Conservation (phyloP, 23 red algal species). For the Gracilaria caudata region DNA sequence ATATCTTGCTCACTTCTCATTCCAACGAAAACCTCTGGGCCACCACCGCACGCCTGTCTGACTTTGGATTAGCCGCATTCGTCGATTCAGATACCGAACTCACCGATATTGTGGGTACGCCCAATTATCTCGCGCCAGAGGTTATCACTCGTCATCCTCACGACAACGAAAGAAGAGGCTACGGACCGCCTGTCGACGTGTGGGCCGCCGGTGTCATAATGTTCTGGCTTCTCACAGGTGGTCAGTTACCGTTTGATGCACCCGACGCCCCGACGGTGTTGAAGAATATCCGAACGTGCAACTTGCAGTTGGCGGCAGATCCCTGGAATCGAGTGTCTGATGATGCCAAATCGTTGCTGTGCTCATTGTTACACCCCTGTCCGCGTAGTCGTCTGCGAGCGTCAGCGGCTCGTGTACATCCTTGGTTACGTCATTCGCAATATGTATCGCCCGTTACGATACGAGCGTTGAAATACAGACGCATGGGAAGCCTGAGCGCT, state of each 20-base stretch:
- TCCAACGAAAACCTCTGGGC: constrained; percentile 70
- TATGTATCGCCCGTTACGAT: constrained; percentile 21
- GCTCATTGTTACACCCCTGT: constrained; percentile 32
- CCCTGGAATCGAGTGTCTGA: constrained; percentile 35
- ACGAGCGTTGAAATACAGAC: constrained; percentile 26
- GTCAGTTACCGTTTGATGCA: constrained; percentile 56
- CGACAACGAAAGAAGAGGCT: constrained; percentile 42
- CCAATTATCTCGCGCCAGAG: constrained; percentile 78
- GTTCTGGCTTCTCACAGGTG: constrained; percentile 70
- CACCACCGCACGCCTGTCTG: constrained; percentile 69
- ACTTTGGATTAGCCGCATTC: constrained; percentile 85
- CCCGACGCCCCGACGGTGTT: constrained; percentile 34
- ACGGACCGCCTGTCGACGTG: constrained; percentile 67
- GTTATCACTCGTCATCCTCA: constrained; percentile 43
- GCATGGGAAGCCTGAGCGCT: neutral
- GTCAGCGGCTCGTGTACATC: constrained; percentile 32
- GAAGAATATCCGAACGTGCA: constrained; percentile 34
- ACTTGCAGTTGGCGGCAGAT: constrained; percentile 3
- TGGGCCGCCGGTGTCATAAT: constrained; percentile 66
- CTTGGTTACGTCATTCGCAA: constrained; percentile 48
- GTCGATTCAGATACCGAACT: constrained; percentile 50
- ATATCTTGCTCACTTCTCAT: constrained; percentile 67
- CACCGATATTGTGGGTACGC: constrained; percentile 73
- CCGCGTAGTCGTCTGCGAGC: constrained; percentile 38
- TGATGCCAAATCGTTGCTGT: constrained; percentile 49